Evolutionary conservation across 2,329 filamentous ascomycete genomes (phyloP).

Genomic region (Apiospora arundinis): DNA sequence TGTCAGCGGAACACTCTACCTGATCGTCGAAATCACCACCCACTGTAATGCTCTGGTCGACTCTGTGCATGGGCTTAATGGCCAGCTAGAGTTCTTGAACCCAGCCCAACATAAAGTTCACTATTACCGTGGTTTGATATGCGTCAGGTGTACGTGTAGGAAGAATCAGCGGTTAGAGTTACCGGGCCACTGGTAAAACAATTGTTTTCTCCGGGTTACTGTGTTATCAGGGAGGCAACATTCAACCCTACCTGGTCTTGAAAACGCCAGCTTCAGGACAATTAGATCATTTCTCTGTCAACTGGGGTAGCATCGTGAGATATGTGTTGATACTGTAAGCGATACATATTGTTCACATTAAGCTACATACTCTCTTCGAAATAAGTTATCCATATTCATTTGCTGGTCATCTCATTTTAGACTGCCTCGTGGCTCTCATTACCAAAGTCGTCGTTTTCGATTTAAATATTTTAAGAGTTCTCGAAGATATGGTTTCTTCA

Average conservation of each 20-base stretch:
- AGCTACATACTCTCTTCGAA: too few relatives aligned
- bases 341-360: too few relatives aligned
- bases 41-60: not conserved
- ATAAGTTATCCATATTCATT: not conserved
- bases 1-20: not conserved
- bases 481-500: not conserved
- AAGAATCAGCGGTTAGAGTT: not conserved
- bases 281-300: too few relatives aligned
- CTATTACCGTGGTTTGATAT: not conserved
- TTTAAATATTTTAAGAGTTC: not conserved
- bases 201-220: not conserved
- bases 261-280: too few relatives aligned
- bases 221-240: too few relatives aligned
- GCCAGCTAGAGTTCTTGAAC: not conserved
- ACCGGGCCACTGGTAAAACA: not conserved
- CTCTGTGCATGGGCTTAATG: not conserved
- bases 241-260: too few relatives aligned
- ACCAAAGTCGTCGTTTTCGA: not conserved
- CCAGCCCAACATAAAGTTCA: not conserved
- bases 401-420: not conserved
- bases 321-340: too few relatives aligned
- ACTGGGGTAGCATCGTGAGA: too few relatives aligned
- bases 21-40: not conserved
- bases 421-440: not conserved
- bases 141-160: not conserved